Conservation (phyloP, 495 filamentous ascomycete genomes). For the Penicillium coprophilum region DNA sequence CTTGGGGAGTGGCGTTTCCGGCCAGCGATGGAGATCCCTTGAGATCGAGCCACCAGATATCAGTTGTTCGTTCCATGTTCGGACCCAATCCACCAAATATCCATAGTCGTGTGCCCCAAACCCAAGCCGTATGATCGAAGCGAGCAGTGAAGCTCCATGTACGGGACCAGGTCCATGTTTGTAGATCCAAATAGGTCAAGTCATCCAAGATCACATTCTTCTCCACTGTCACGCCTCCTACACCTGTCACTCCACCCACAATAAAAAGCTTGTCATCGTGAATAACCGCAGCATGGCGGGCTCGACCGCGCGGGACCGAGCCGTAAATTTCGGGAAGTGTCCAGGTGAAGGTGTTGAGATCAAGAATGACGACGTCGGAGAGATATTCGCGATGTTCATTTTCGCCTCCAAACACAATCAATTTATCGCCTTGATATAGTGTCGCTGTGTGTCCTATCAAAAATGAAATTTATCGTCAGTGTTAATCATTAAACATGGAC, state of each 20-base stretch:
- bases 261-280: constrained; percentile 97
- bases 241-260: constrained; percentile 82
- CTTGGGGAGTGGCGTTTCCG: constrained; percentile 68
- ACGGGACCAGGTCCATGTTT: constrained; percentile 96
- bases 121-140: constrained; percentile 91
- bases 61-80: constrained; percentile 92
- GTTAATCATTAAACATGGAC: constrained; percentile 2
- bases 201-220: constrained; percentile 90
- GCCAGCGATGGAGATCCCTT: constrained; percentile 78
- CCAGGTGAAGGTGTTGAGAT: constrained; percentile 91
- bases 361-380: constrained; percentile 93
- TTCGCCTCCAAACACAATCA: constrained; percentile 94
- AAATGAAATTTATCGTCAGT: constrained; percentile 5
- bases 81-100: constrained; percentile 94
- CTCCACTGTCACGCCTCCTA: constrained; percentile 85
- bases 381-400: constrained; percentile 96
- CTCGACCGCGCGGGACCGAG: constrained; percentile 79
- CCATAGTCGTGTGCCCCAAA: constrained; percentile 90
- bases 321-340: constrained; percentile 85
- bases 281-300: constrained; percentile 88
- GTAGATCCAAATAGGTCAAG: constrained; percentile 92
- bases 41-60: constrained; percentile 95
- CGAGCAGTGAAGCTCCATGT: constrained; percentile 92
- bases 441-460: constrained; percentile 86
- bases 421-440: constrained; percentile 88